phyloP scores from a whole-genome alignment of 73 alveolate genomes.

The Effrenium voratum region DNA sequence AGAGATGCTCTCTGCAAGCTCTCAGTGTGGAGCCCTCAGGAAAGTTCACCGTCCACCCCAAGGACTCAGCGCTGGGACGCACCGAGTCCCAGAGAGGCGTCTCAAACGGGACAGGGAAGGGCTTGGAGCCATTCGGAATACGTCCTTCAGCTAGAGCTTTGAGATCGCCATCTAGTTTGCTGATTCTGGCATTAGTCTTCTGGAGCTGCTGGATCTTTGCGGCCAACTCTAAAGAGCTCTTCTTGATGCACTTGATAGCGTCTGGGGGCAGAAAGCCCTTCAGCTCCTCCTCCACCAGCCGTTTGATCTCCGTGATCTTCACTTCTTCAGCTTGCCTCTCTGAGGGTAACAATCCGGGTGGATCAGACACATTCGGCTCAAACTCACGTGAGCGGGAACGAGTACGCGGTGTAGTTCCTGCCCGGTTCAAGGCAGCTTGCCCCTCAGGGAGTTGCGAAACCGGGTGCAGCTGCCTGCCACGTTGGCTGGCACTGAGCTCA shows the following conservation, averaged over 20 bases:
- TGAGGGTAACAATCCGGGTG: not conserved
- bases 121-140: conserved; percentile 3
- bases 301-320: not conserved
- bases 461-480: not conserved
- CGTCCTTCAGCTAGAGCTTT: not conserved
- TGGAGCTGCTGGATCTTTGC: conserved; percentile 15
- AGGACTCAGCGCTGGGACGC: not conserved
- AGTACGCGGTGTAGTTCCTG: too few species aligned
- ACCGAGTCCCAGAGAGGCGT: conserved; percentile 16
- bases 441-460: not conserved
- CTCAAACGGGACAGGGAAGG: conserved; percentile 3
- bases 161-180: not conserved
- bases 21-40: conserved; percentile 9
- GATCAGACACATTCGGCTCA: not conserved
- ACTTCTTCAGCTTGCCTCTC: not conserved
- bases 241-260: not conserved
- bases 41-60: not conserved
- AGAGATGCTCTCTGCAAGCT: not conserved
- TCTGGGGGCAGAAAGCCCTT: not conserved
- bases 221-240: not conserved
- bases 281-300: not conserved
- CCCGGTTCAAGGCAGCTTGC: not conserved
- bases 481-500: too few species aligned
- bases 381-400: not conserved
- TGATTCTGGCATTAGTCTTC: conserved; percentile 13